phyloP scores from a whole-genome alignment of 2,329 filamentous ascomycete species.

The Mycocentrospora acerina region DNA sequence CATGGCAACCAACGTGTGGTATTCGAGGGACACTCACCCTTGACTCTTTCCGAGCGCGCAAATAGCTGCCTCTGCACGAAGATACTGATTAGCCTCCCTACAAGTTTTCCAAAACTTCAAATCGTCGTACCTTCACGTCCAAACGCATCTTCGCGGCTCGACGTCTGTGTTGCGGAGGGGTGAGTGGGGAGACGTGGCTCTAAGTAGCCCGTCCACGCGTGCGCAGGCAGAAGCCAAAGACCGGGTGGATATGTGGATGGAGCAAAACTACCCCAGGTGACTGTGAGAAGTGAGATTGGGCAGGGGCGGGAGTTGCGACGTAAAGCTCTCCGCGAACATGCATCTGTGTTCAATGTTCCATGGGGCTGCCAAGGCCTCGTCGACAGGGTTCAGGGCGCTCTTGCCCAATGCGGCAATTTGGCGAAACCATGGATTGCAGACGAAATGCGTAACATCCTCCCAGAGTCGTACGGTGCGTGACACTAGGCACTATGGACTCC shows the following conservation, averaged over 20 bases:
- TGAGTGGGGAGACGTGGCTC: conserved; percentile 42
- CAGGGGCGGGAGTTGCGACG: conserved; percentile 3
- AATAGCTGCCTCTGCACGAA: conserved; percentile 73
- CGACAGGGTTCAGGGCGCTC: conserved; percentile 25
- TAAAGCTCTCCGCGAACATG: conserved; percentile 7
- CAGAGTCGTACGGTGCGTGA: no score
- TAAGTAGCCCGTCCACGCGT: conserved; percentile 36
- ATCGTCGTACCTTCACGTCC: conserved; percentile 46
- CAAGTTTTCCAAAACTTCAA: not conserved
- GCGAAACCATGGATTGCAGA: conserved; percentile 21
- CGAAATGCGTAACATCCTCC: conserved; percentile 23
- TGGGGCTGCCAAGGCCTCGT: conserved; percentile 28
- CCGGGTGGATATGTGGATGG: conserved; percentile 1
- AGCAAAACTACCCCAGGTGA: not conserved
- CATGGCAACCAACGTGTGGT: not conserved
- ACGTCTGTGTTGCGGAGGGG: conserved; percentile 31
- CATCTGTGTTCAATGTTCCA: conserved; percentile 28
- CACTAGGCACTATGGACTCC: conserved; percentile 2
- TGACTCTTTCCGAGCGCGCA: conserved; percentile 91
- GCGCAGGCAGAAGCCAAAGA: conserved; percentile 14
- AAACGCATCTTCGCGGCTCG: conserved; percentile 44
- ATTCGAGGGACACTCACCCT: conserved; percentile 46
- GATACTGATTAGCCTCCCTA: conserved; percentile 42
- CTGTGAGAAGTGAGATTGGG: conserved; percentile 1
- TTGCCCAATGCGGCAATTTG: conserved; percentile 22